These are phyloP conservation scores for Kurtzmaniella quercitrusa DNA, from an alignment of 1,139 yeast genomes.

Conservation along the genomic window DNA sequence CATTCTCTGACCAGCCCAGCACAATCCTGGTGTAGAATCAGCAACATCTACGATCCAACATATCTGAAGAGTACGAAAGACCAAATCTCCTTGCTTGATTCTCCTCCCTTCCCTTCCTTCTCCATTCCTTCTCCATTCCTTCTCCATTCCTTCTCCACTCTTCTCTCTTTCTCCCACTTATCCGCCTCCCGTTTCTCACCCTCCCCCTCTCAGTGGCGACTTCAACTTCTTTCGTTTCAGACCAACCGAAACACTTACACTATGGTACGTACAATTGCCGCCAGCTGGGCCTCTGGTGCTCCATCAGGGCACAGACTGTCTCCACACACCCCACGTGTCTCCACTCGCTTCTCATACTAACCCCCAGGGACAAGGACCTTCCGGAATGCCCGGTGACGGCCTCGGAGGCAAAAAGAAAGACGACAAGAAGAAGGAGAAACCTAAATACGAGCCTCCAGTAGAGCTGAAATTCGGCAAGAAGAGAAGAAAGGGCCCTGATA, in stretches of 20 bases:
- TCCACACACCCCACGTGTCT: too few species aligned
- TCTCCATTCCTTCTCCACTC: background rate
- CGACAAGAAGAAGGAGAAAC: constrained; percentile 78
- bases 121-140: too few species aligned
- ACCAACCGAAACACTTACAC: background rate
- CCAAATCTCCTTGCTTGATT: too few species aligned
- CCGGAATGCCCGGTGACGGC: constrained; percentile 62
- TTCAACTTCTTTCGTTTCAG: background rate
- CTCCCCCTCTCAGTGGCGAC: background rate
- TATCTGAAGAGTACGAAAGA: too few species aligned
- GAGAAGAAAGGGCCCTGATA: constrained; percentile 89
- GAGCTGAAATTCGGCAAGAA: constrained; percentile 89
- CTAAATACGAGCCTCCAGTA: constrained; percentile 97
- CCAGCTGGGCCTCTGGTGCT: background rate
- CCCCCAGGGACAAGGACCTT: constrained; percentile 72
- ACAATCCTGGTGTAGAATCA: too few species aligned
- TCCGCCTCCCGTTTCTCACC: background rate
- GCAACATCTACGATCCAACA: too few species aligned
- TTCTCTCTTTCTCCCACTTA: background rate
- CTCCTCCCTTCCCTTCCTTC: too few species aligned
- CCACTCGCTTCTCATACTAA: constrained; percentile 1
- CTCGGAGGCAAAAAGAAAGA: constrained; percentile 64
- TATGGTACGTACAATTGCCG: background rate
- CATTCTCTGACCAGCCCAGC: too few species aligned
- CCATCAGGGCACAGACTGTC: too few species aligned